phyloP scores from a whole-genome alignment of 192 early-diverging fungal genomes.

The Spizellomyces sp. region DNA sequence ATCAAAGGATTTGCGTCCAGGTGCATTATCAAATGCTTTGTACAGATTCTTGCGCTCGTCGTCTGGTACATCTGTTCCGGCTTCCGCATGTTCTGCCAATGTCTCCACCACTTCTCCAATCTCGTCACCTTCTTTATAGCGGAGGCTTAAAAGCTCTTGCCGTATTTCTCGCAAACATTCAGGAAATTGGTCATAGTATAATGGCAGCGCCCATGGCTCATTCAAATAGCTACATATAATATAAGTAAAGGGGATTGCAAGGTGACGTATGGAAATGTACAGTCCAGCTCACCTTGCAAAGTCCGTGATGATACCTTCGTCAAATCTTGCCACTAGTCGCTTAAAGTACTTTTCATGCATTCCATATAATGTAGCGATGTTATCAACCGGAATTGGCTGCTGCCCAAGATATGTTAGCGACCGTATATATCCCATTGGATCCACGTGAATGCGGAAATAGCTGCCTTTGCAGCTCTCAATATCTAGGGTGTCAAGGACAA shows the following conservation, averaged over 20 bases:
- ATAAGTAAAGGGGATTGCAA: not conserved
- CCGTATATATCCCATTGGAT: slow-evolving; percentile 47
- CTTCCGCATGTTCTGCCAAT: slow-evolving; percentile 32
- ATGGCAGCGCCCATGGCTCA: slow-evolving; percentile 54
- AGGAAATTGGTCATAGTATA: slow-evolving; percentile 57
- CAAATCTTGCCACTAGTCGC: slow-evolving; percentile 50
- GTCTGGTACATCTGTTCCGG: slow-evolving; percentile 34
- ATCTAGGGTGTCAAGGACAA: slow-evolving; percentile 40
- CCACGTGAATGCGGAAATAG: slow-evolving; percentile 56
- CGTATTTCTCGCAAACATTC: slow-evolving; percentile 33
- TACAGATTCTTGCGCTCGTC: slow-evolving; percentile 46
- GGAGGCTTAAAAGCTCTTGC: slow-evolving; percentile 31
- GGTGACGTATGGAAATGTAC: not conserved
- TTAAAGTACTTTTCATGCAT: slow-evolving; percentile 59
- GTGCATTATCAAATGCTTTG: slow-evolving; percentile 46
- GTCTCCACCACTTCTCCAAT: slow-evolving; percentile 38
- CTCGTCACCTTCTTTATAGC: slow-evolving; percentile 14
- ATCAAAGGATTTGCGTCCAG: slow-evolving; percentile 41
- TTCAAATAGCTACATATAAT: slow-evolving; percentile 42
- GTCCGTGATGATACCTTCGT: slow-evolving; percentile 57
- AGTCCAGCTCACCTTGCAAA: slow-evolving; percentile 46
- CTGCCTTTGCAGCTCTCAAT: slow-evolving; percentile 7
- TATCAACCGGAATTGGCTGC: slow-evolving; percentile 42
- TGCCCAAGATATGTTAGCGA: slow-evolving; percentile 52
- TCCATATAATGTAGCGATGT: slow-evolving; percentile 47